Evolutionary conservation across 2,329 filamentous ascomycete species (phyloP).

Genomic region (Colletotrichum cordylinicola): DNA sequence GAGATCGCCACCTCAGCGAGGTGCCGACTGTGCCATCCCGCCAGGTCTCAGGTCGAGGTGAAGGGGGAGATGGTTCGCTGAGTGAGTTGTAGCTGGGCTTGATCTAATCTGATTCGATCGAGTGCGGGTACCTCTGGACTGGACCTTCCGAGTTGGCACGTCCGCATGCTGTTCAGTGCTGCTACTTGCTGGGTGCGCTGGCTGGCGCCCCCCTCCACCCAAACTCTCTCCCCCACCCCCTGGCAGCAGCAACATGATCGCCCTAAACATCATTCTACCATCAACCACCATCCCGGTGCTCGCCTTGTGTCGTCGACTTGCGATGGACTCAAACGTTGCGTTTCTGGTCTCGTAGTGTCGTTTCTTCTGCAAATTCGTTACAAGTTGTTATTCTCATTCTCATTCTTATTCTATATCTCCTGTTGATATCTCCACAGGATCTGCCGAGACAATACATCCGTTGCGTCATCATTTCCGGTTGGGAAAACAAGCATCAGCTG

Average conservation of each 20-base stretch:
- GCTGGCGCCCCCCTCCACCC: neutral
- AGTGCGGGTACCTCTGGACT: neutral
- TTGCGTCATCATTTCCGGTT: slow-evolving; percentile 12
- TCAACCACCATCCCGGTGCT: neutral
- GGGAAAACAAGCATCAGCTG: slow-evolving; percentile 2
- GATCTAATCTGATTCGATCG: slow-evolving; percentile 1
- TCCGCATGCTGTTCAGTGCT: neutral
- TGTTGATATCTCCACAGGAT: neutral
- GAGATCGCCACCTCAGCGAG: neutral
- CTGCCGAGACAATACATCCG: slow-evolving; percentile 1
- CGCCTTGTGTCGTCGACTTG: neutral
- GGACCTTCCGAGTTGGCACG: neutral
- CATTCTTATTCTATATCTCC: neutral
- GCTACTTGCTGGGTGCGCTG: neutral
- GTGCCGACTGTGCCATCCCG: neutral
- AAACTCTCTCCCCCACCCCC: neutral
- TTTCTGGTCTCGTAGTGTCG: neutral
- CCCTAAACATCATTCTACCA: neutral
- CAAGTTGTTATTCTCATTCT: neutral
- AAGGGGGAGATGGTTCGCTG: neutral
- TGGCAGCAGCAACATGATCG: neutral
- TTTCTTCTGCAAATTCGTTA: neutral
- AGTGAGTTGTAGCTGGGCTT: neutral
- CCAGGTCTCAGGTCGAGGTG: neutral
- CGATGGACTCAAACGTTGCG: neutral